Base-by-base conservation (phyloP, 805 yeast genomes). In the Scheffersomyces amazonensis region DNA sequence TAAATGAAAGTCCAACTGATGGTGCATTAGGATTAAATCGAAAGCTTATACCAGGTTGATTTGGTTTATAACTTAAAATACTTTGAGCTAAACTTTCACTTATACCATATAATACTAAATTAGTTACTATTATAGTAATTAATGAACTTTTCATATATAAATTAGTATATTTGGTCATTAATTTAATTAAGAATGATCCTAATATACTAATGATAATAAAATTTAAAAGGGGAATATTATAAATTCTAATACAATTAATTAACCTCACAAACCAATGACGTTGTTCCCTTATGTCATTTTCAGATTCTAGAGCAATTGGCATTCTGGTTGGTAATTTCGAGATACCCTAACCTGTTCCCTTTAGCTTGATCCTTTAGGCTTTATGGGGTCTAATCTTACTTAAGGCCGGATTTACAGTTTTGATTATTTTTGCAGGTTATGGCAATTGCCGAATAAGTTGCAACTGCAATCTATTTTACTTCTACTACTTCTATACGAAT, bases 51-150 rank as follows among this genome's bases (percentile, higher is more conserved):
- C 37, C 16, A 5, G 65, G 66, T 13, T 53, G 53, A 13, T 37
- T 34, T 10, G 47, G 37, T 19, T 47, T 36, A 39, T 54, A 66
- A 32, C 63, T 43, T 18, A 63, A 53, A 3, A 88, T 67, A 2
- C 84, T 73, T 59, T 91, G 98, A 0, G 98, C 98, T 44, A 90
- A 56, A 0, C 90, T 78, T 56, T 91, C 98, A 0, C 97, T 89
- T n/a, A 88, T 80, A 0, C 96, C 96, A 57, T 81, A 87, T 4
- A 91, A 66, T 4, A 90, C 80, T 20, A 86, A 62, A 53, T 91
- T 91, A 1, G 96, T 83, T 17, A 81, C 76, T 41, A 87, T 76
- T 25, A 89, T 86, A 12, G 96, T 87, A n/a, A 83, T 57, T 21
- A 88, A 60, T 1, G 93, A 81, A 34, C 80, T 78, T 40, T 64